Evolutionary conservation across 257 asterid species (phyloP), one percentile per base, ranked within the genome.

Genomic region (Misopates orontium): DNA sequence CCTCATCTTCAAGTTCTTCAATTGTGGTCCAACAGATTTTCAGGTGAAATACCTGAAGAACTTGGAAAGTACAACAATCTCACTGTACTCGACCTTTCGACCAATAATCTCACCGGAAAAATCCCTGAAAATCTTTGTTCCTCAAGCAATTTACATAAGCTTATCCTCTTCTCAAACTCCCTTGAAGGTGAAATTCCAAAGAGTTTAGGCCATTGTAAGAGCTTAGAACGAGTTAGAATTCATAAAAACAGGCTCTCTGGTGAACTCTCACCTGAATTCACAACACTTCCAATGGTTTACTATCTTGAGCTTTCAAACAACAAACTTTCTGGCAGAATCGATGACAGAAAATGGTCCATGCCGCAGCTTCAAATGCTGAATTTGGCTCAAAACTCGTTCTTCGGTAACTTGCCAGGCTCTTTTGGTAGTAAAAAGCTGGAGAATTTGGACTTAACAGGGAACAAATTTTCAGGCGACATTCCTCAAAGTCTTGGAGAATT

Each of bases 351-450:
- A 65, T 91, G 98, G 98, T 40, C 71, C 17, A 85, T 91, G 96
- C 87, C 95, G 1, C 78, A 73, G 68, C 90, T 91, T 28, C 95
- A 86, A 70, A 88, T 91, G 98, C 79, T 91, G 71, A 87, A 71
- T 18, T 59, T 91, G 68, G 95, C 87, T 0, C 53, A 73, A 12
- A 91, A 91, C 80, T 65, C 47, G 42, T 85, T 88, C 41, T 67
- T 18, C 1, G 87, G 90, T 5, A 71, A 57, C 41, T 57, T 89
- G 63, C 96, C 96, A 0, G 71, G 1, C 4, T 74, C 81, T 1
- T 86, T 88, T 47, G 95, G 96, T 3, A 79, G 87, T 20, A 40
- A 58, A 3, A 86, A 85, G 71, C 75, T 91, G 6, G 96, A 86
- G 60, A 83, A 76, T 22, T 64, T 91, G 72, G 95, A 83, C 53